Percentiles rank a stretch among this genome's conserved stretches.
phyloP scores from a whole-genome alignment of 2,329 filamentous ascomycete genomes.

The Diaporthe capsici region DNA sequence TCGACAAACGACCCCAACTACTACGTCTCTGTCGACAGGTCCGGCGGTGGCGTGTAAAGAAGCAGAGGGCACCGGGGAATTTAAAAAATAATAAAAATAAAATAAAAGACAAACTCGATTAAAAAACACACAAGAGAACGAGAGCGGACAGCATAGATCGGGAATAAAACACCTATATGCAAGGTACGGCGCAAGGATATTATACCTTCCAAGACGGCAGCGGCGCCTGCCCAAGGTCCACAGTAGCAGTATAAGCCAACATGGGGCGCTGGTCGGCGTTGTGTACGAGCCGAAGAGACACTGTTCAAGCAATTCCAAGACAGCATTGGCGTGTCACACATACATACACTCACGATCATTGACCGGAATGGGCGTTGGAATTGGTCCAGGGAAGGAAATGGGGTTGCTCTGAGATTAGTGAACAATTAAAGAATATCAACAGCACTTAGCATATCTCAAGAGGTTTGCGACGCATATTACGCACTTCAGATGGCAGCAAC shows the following conservation, averaged over 20 bases:
- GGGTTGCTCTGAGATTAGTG: not conserved
- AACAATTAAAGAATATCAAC: not conserved
- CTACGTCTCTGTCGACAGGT: conserved; percentile 67
- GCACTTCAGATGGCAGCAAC: conserved; percentile 1
- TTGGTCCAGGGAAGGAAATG: not conserved
- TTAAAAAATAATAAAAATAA: not conserved
- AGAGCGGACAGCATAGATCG: not conserved
- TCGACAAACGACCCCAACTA: conserved; percentile 53
- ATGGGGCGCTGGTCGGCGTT: not conserved
- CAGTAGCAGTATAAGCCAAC: conserved; percentile 1
- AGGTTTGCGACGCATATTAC: not conserved
- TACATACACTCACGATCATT: not conserved
- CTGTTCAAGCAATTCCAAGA: not conserved
- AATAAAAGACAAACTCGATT: not conserved
- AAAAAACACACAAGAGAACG: no score
- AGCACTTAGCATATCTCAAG: not conserved
- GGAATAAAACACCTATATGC: not conserved
- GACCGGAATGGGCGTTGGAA: not conserved
- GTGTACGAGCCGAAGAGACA: conserved; percentile 4
- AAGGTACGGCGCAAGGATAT: conserved; percentile 7
- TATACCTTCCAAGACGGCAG: not conserved
- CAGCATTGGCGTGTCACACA: not conserved
- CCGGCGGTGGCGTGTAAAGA: conserved; percentile 60
- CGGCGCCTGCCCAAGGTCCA: not conserved
- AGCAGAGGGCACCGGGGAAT: not conserved